Base-by-base conservation (phyloP, 352 stramenopile genomes). In the Pythium rishiriense region DNA sequence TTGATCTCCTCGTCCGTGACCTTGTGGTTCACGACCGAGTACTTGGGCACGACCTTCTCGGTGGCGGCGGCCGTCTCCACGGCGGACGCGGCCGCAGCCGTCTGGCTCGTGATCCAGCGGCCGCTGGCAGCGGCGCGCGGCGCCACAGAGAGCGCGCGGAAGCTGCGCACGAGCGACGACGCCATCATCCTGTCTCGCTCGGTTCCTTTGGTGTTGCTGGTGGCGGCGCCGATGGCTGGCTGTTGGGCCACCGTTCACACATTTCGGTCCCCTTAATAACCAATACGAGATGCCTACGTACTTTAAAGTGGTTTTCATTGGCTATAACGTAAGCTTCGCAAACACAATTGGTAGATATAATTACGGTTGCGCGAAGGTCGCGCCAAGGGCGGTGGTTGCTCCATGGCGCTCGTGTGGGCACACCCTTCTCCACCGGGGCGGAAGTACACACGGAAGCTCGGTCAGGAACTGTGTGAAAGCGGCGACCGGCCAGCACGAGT, bases 21-120 rank as follows among this genome's bases (percentile, higher is more conserved):
- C n/a, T 78, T 79, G 76, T 94, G 85, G 61, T 87, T 73, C 49
- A 94, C 85, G 48, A 94, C 75, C 26, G 85, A 91, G 64, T 81
- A 89, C 66, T 77, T 78, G 22, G 81, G 71, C 62, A 66, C 25
- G 35, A 43, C 53, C 52, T 62, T 48, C 21, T 57, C 66, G 35
- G 52, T 48, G 11, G 28, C 19, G 5, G 74, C 68, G 14, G 62
- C 50, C 4, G 72, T 33, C 10, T 63, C 51, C 4, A 70, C 70
- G 3, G 76, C 64, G 0, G 54, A 45, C 15, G 53, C 52, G 28
- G 37, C 46, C 33, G 47, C 39, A 6, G 45, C 33, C n/a, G 64
- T 46, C 35, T 54, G 33, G 26, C 37, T 62, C 33, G 31, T 41
- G 45, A 68, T 52, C 49, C 50, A 62, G 26, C 50, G 42, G 14